Conservation (phyloP, 164 flowering plant genomes). For the Kingdonia uniflora region DNA sequence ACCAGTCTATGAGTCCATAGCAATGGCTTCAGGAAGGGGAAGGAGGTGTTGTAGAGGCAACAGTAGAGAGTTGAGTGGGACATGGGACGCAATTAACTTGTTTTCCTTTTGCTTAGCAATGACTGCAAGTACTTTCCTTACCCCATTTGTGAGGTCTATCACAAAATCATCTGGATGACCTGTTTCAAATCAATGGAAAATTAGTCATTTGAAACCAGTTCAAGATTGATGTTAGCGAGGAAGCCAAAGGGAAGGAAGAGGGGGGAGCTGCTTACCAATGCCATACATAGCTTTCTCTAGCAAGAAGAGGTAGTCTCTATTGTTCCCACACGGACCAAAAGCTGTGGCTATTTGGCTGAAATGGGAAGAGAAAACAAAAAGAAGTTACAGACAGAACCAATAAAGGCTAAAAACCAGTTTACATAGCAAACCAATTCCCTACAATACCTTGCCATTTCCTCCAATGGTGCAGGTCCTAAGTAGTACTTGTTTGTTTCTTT, state of each 20-base stretch:
- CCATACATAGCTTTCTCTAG: conserved; percentile 81
- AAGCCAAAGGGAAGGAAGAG: neutral
- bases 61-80: conserved; percentile 27
- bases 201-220: neutral
- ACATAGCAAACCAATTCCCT: too few species aligned
- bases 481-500: conserved; percentile 73
- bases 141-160: conserved; percentile 86
- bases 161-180: conserved; percentile 79
- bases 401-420: too few species aligned
- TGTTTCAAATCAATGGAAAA: conserved; percentile 15
- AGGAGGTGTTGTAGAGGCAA: conserved; percentile 30
- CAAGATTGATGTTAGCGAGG: too few species aligned
- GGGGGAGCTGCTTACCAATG: conserved; percentile 41
- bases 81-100: conserved; percentile 21
- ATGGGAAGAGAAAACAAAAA: neutral
- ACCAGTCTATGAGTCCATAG: conserved; percentile 32
- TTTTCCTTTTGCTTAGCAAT: conserved; percentile 25
- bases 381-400: neutral
- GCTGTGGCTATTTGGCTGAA: conserved; percentile 94
- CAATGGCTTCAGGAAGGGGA: conserved; percentile 47
- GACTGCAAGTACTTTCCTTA: conserved; percentile 58
- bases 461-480: conserved; percentile 90
- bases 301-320: conserved; percentile 75
- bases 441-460: conserved; percentile 78
- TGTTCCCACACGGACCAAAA: conserved; percentile 89